Conservation (phyloP, 2,329 filamentous ascomycete genomes). For the Xylariaceae sp. region DNA sequence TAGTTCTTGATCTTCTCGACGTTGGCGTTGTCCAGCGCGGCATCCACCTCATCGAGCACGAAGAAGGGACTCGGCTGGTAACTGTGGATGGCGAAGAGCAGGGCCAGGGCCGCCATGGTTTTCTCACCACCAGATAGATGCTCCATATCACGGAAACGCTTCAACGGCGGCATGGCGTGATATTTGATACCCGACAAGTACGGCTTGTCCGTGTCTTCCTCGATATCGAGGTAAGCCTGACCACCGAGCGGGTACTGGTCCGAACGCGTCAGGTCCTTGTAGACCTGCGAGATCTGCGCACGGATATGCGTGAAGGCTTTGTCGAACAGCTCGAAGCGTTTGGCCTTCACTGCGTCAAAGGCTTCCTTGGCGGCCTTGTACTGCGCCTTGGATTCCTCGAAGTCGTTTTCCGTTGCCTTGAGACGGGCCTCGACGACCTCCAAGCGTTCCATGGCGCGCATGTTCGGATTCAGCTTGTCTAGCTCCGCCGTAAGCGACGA, state of each 20-base stretch:
- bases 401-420: slow-evolving; percentile 80
- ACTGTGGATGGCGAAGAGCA: slow-evolving; percentile 93
- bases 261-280: slow-evolving; percentile 89
- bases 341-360: slow-evolving; percentile 75
- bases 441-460: slow-evolving; percentile 88
- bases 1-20: slow-evolving; percentile 96
- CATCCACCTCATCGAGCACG: slow-evolving; percentile 95
- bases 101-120: slow-evolving; percentile 94
- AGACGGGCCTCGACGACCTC: slow-evolving; percentile 80
- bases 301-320: slow-evolving; percentile 93
- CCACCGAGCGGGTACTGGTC: slow-evolving; percentile 91
- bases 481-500: slow-evolving; percentile 68
- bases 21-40: slow-evolving; percentile 95
- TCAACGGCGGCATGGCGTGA: slow-evolving; percentile 96
- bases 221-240: slow-evolving; percentile 79
- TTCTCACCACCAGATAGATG: slow-evolving; percentile 96
- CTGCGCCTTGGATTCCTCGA: slow-evolving; percentile 72
- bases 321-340: slow-evolving; percentile 87
- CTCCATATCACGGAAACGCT: slow-evolving; percentile 99
- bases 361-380: slow-evolving; percentile 73
- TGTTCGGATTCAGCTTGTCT: slow-evolving; percentile 93
- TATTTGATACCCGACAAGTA: slow-evolving; percentile 97
- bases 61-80: slow-evolving; percentile 97
- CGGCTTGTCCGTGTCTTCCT: slow-evolving; percentile 91
- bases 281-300: slow-evolving; percentile 88